phyloP scores from a whole-genome alignment of 2,329 filamentous ascomycete genomes.

The Stagonosporopsis tanaceti region DNA sequence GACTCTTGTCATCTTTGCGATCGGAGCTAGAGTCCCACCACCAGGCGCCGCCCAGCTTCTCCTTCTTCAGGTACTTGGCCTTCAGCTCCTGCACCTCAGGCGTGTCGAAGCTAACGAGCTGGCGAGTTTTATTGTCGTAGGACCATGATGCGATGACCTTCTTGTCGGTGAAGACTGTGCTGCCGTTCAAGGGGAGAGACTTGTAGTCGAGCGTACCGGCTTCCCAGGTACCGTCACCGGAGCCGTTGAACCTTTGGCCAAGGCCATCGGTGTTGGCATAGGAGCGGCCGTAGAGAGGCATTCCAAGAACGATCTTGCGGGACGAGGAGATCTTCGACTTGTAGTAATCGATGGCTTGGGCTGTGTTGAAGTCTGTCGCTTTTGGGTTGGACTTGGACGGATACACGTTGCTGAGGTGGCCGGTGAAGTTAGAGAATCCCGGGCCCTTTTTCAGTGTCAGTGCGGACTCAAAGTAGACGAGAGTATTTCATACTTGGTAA shows the following conservation, averaged over 20 bases:
- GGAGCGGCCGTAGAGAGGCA: slow-evolving; percentile 43
- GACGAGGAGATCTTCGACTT: slow-evolving; percentile 26
- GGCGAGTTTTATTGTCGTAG: slow-evolving; percentile 29
- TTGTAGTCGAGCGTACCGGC: slow-evolving; percentile 41
- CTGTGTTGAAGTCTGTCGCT: slow-evolving; percentile 43
- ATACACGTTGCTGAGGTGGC: slow-evolving; percentile 50
- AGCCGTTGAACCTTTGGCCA: slow-evolving; percentile 37
- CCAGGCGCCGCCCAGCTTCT: slow-evolving; percentile 42
- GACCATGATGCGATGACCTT: slow-evolving; percentile 31
- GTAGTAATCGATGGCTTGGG: slow-evolving; percentile 38
- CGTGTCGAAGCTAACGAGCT: slow-evolving; percentile 40
- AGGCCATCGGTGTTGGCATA: slow-evolving; percentile 37
- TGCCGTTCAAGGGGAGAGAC: slow-evolving; percentile 33
- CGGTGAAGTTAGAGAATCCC: slow-evolving; percentile 76
- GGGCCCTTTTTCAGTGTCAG: slow-evolving; percentile 54
- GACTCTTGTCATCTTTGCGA: slow-evolving; percentile 29
- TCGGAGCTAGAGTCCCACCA: slow-evolving; percentile 43
- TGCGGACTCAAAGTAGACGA: background rate
- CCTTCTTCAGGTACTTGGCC: slow-evolving; percentile 32
- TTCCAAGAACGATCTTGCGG: slow-evolving; percentile 37
- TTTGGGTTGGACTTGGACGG: slow-evolving; percentile 25
- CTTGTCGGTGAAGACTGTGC: slow-evolving; percentile 31
- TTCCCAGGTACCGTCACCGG: slow-evolving; percentile 36
- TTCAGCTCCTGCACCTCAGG: slow-evolving; percentile 34
- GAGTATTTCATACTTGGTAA: slow-evolving; percentile 53